Evolutionary conservation across 2,329 filamentous ascomycete genomes (phyloP).

Genomic region (Calonectria hawksworthii): DNA sequence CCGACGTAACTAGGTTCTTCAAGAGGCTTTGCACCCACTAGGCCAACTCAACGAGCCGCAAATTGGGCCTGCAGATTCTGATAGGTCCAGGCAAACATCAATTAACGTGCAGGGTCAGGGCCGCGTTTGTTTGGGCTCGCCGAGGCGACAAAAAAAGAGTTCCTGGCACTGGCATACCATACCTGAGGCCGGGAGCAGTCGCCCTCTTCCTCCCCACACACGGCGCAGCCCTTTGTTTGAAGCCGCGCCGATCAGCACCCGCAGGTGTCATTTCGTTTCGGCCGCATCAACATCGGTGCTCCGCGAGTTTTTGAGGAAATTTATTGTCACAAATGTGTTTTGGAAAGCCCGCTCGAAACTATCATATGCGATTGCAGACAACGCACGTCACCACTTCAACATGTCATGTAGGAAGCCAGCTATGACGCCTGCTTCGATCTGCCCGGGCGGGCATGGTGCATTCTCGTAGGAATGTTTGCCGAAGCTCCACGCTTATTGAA

Average conservation of each 20-base stretch:
- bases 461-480: slow-evolving; percentile 1
- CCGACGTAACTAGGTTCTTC: slow-evolving; percentile 47
- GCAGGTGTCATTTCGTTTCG: slow-evolving; percentile 12
- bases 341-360: not conserved
- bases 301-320: slow-evolving; percentile 13
- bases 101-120: slow-evolving; percentile 34
- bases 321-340: slow-evolving; percentile 16
- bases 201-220: slow-evolving; percentile 26
- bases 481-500: slow-evolving; percentile 9
- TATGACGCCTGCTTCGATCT: not conserved
- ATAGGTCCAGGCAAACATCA: slow-evolving; percentile 48
- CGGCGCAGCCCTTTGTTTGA: slow-evolving; percentile 20
- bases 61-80: slow-evolving; percentile 47
- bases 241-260: slow-evolving; percentile 26
- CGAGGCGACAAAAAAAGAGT: slow-evolving; percentile 6
- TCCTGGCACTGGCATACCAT: slow-evolving; percentile 18
- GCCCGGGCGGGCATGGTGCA: slow-evolving; percentile 7
- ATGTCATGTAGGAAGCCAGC: not conserved
- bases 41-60: slow-evolving; percentile 47
- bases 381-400: slow-evolving; percentile 9
- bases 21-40: slow-evolving; percentile 50
- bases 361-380: slow-evolving; percentile 4
- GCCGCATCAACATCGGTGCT: slow-evolving; percentile 15
- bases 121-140: slow-evolving; percentile 16
- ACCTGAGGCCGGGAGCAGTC: slow-evolving; percentile 2